Percentiles rank a stretch among this genome's conserved stretches.
Evolutionary conservation across 306 rosid genomes (phyloP).

Genomic region (Inga oerstediana): DNA sequence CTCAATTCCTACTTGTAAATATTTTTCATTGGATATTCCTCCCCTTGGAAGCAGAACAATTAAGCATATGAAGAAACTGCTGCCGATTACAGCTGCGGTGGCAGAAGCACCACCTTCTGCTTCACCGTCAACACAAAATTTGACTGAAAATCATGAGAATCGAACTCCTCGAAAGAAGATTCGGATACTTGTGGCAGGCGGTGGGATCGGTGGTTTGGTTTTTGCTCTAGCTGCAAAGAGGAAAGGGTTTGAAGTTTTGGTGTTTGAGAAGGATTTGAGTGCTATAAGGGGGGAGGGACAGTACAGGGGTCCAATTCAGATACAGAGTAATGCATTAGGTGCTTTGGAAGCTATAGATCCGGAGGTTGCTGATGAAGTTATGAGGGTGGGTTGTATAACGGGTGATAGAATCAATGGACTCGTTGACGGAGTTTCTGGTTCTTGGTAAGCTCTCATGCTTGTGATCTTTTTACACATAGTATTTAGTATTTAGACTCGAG

Average conservation of each 20-base stretch:
- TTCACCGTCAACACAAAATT: conserved; percentile 28
- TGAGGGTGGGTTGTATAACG: conserved; percentile 87
- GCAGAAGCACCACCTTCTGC: conserved; percentile 41
- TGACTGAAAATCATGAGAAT: conserved; percentile 28
- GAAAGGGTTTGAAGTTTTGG: conserved; percentile 92
- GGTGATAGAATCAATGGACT: conserved; percentile 95
- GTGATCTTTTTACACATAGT: background rate
- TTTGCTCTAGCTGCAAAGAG: conserved; percentile 92
- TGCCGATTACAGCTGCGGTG: conserved; percentile 47
- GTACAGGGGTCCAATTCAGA: conserved; percentile 97
- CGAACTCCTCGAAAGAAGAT: conserved; percentile 49
- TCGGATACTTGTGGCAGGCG: conserved; percentile 83
- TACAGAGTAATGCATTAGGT: conserved; percentile 97
- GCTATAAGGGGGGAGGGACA: conserved; percentile 96
- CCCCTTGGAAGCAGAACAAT: conserved; percentile 44
- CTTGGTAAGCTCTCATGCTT: conserved; percentile 55
- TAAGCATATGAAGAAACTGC: conserved; percentile 40
- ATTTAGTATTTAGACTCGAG: background rate
- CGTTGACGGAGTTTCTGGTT: conserved; percentile 93
- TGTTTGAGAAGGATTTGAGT: conserved; percentile 94
- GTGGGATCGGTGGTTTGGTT: conserved; percentile 96
- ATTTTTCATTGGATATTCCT: conserved; percentile 43
- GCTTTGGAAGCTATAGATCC: conserved; percentile 94
- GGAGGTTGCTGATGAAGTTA: conserved; percentile 90
- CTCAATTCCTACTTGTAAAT: conserved; percentile 43